A percentile compares a stretch with the other conserved stretches of the same genome.
Conservation (phyloP, 345 rosid genomes). For the Clarkia xantiana region DNA sequence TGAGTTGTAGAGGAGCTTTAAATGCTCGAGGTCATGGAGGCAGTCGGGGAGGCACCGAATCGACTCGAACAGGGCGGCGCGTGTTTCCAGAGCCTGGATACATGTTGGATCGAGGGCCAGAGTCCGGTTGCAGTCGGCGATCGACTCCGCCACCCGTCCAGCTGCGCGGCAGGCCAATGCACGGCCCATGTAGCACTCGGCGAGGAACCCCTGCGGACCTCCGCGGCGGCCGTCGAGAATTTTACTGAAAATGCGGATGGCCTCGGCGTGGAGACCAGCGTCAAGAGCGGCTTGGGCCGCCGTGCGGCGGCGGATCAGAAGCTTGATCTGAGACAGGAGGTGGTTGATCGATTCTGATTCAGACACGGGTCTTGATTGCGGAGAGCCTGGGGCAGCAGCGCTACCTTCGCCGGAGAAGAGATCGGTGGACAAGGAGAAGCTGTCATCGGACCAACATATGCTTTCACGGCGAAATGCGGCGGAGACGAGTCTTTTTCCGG, state of each 20-base stretch:
- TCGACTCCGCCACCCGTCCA: slow-evolving; percentile 69
- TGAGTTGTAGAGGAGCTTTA: slow-evolving; percentile 76
- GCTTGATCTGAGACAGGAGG: slow-evolving; percentile 63
- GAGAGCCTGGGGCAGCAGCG: slow-evolving; percentile 30
- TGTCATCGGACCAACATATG: slow-evolving; percentile 78
- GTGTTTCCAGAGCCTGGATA: slow-evolving; percentile 78
- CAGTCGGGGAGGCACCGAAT: slow-evolving; percentile 83
- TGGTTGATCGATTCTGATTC: slow-evolving; percentile 56
- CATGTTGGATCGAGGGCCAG: slow-evolving; percentile 70
- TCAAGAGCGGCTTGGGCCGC: slow-evolving; percentile 84
- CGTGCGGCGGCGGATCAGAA: slow-evolving; percentile 72
- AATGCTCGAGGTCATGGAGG: slow-evolving; percentile 83
- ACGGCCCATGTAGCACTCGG: slow-evolving; percentile 76
- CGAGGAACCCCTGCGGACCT: slow-evolving; percentile 79
- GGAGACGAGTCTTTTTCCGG: slow-evolving; percentile 77
- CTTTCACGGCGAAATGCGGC: slow-evolving; percentile 92
- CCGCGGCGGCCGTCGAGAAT: slow-evolving; percentile 84
- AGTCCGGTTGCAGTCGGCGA: slow-evolving; percentile 83
- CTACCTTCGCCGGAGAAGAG: slow-evolving; percentile 14
- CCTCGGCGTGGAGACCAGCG: slow-evolving; percentile 66
- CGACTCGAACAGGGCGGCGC: slow-evolving; percentile 66
- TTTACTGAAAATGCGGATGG: slow-evolving; percentile 86
- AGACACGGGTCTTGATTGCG: slow-evolving; percentile 24
- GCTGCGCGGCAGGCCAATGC: slow-evolving; percentile 65
- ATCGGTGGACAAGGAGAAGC: slow-evolving; percentile 43